Base-by-base conservation (phyloP, 345 rosid species). In the Microcos paniculata region DNA sequence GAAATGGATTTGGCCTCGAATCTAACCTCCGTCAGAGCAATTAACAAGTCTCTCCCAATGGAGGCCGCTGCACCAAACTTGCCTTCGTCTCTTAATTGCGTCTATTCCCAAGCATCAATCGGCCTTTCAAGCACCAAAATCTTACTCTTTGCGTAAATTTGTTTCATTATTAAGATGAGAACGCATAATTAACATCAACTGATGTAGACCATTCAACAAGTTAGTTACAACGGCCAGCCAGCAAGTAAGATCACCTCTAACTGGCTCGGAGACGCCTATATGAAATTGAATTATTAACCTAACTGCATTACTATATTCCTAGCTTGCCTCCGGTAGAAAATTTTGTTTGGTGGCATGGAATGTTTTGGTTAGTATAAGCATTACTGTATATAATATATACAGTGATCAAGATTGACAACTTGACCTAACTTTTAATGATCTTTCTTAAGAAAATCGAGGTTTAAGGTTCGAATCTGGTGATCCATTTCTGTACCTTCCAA, bases 181-280 rank as follows among this genome's bases (percentile, higher is more conserved):
- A 43, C 6, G 6, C 40, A 35, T 18, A 69, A 49, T 30, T 19
- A 28, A 49, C 58, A 35, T 49, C 52, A 49, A 35, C 6, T 19
- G 72, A 69, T 30, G 59, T n/a, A 18, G 43, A 30, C 72, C 18
- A 49, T 19, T 30, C 58, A 49, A 30, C 58, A 30, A 49, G 57
- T 30, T 69, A 30, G 72, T 49, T 69, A 23, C 42, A 68, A 68
- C 72, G 28, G 40, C 40, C 40, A 1, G 72, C 40, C 57, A 48
- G 19, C 28, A 28, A 26, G 33, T 23, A 1, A 59, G 11, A 28
- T 15, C 63, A 28, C 14, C 18, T 4, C n/a, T 28, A 8, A 42
- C 23, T 59, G 35, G 63, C 9, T 14, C 28, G 63, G 19, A 28
- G n/a, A 35, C 40, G 40, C 3, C 3, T 13, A 24, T 12, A 11